Percentiles rank a stretch among this genome's conserved stretches.
These are phyloP conservation scores for Discostella stelligera DNA, from an alignment of 352 stramenopile species.

Conservation along the genomic window DNA sequence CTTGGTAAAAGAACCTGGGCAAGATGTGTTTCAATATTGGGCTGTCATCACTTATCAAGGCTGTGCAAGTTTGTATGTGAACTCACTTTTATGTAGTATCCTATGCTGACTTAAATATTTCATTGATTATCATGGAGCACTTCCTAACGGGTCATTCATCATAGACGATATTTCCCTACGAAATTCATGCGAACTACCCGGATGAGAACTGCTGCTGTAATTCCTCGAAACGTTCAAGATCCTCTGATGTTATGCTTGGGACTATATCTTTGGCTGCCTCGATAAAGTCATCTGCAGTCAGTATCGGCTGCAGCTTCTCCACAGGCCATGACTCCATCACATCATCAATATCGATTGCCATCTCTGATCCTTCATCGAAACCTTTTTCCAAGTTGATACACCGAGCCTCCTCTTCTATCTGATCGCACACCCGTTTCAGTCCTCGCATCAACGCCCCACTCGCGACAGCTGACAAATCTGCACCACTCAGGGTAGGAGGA, in stretches of 20 bases:
- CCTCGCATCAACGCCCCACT: constrained; percentile 60
- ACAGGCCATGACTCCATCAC: constrained; percentile 58
- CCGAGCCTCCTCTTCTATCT: constrained; percentile 20
- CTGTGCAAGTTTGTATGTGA: too few relatives aligned
- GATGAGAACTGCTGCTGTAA: constrained; percentile 50
- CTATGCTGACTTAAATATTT: too few relatives aligned
- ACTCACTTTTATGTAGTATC: too few relatives aligned
- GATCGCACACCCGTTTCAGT: constrained; percentile 58
- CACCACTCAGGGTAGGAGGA: constrained; percentile 64
- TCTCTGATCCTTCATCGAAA: constrained; percentile 14
- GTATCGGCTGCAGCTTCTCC: constrained; percentile 52
- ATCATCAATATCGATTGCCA: constrained; percentile 46
- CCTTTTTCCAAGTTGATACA: constrained; percentile 26
- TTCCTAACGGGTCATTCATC: too few relatives aligned
- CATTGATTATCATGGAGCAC: too few relatives aligned
- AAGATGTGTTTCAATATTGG: too few relatives aligned
- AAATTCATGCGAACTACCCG: constrained; percentile 14
- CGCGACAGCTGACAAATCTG: constrained; percentile 74
- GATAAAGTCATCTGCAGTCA: constrained; percentile 66
- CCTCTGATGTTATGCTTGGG: constrained; percentile 61
- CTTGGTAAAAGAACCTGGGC: too few relatives aligned
- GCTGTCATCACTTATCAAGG: too few relatives aligned
- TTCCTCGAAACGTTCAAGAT: constrained; percentile 64
- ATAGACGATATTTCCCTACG: too few relatives aligned
- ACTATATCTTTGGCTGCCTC: constrained; percentile 58